phyloP scores from a whole-genome alignment of 768 basidiomycete genomes.

The Auriscalpium vulgare region DNA sequence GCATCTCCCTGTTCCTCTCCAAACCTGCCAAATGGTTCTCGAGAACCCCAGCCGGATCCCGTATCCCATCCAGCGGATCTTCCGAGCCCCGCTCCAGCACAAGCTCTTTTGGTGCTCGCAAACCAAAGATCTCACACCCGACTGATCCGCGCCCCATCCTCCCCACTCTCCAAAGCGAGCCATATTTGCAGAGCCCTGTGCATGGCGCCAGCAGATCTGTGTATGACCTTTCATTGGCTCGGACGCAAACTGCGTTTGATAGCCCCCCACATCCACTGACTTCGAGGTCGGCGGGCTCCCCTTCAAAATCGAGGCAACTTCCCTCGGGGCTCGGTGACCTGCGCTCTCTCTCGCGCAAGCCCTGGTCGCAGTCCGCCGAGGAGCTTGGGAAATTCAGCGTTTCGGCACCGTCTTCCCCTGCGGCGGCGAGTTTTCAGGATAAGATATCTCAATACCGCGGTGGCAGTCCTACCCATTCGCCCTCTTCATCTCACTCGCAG shows the following conservation, averaged over 20 bases:
- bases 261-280: conserved; percentile 21
- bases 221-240: conserved; percentile 46
- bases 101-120: conserved; percentile 35
- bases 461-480: conserved; percentile 27
- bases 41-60: conserved; percentile 8
- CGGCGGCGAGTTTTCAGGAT: conserved; percentile 48
- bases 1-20: conserved; percentile 57
- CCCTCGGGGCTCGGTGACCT: conserved; percentile 53
- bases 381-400: conserved; percentile 55
- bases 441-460: conserved; percentile 60
- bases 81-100: conserved; percentile 29
- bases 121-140: conserved; percentile 78
- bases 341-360: conserved; percentile 57
- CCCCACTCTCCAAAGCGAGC: conserved; percentile 34
- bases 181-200: conserved; percentile 27
- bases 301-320: conserved; percentile 23
- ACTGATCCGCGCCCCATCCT: conserved; percentile 76
- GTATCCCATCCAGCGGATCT: conserved; percentile 39
- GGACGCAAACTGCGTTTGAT: conserved; percentile 35
- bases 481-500: conserved; percentile 9
- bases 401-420: conserved; percentile 25
- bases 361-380: conserved; percentile 76
- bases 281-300: conserved; percentile 21
- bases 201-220: conserved; percentile 49
- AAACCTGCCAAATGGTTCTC: conserved; percentile 67